These are phyloP conservation scores for Silene noctiflora DNA, from an alignment of 179 eudicot species.

Conservation along the genomic window DNA sequence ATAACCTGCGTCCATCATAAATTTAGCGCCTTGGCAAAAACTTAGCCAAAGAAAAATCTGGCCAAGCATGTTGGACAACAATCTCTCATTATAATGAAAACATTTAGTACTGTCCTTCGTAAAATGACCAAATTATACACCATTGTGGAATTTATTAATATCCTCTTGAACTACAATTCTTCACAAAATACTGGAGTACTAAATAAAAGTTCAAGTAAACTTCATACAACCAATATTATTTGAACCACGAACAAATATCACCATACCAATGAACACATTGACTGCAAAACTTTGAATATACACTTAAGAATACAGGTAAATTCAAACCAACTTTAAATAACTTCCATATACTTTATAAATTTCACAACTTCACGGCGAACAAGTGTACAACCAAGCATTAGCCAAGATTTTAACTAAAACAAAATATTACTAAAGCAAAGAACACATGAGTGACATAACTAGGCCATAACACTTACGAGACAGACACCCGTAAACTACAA, in stretches of 20 bases:
- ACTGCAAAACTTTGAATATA: neutral
- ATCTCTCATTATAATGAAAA: too few species aligned
- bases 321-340: neutral
- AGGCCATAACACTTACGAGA: neutral
- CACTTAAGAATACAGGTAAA: neutral
- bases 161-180: too few species aligned
- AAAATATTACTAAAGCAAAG: neutral
- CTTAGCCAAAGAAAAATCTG: neutral
- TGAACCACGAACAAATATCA: too few species aligned
- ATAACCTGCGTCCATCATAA: slow-evolving; percentile 56
- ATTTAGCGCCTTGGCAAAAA: neutral
- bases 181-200: neutral
- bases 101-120: too few species aligned
- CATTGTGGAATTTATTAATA: too few species aligned
- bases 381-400: neutral
- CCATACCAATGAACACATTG: neutral
- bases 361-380: neutral
- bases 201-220: neutral
- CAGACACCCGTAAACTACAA: too few species aligned
- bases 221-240: too few species aligned
- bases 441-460: neutral
- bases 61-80: neutral
- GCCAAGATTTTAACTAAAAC: neutral
- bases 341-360: neutral
- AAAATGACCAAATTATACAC: too few species aligned